A percentile compares a stretch with the other conserved stretches of the same genome.
Evolutionary conservation across 345 rosid genomes (phyloP).

Genomic region (Nasturtium officinale): DNA sequence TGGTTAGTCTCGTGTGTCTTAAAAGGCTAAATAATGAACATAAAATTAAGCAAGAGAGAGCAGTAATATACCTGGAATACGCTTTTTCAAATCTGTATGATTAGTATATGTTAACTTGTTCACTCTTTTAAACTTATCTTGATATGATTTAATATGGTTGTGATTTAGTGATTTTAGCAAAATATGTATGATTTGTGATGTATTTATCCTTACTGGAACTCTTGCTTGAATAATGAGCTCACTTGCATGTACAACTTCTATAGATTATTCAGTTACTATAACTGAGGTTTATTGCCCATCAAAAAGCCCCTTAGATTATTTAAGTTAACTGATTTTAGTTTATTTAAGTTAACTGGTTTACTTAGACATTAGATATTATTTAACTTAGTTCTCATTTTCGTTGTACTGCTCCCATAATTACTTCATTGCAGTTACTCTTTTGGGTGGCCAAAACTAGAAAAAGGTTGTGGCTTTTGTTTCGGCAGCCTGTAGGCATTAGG

Average conservation of each 20-base stretch:
- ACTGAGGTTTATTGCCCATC: neutral
- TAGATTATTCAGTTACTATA: neutral
- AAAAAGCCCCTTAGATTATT: conserved; percentile 15
- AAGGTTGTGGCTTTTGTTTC: neutral
- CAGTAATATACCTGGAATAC: conserved; percentile 1
- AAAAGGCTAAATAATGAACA: conserved; percentile 24
- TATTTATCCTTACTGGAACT: conserved; percentile 3
- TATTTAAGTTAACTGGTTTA: neutral
- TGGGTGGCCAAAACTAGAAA: neutral
- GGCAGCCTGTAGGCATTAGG: neutral
- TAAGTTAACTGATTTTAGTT: neutral
- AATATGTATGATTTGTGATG: neutral
- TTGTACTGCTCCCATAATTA: conserved; percentile 1
- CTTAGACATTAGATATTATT: neutral
- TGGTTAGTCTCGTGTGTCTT: conserved; percentile 19
- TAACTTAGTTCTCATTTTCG: conserved; percentile 2
- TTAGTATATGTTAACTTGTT: conserved; percentile 12
- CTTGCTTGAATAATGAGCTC: neutral
- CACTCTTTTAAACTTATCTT: conserved; percentile 10
- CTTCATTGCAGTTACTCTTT: conserved; percentile 19
- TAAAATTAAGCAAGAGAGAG: conserved; percentile 22
- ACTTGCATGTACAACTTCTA: conserved; percentile 8
- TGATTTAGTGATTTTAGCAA: neutral
- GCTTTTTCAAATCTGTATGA: neutral
- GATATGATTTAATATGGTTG: conserved; percentile 21